Percentiles rank a stretch among this genome's conserved stretches.
phyloP scores from a whole-genome alignment of 371 early-diverging fungal species.

The Mucor piriformis region DNA sequence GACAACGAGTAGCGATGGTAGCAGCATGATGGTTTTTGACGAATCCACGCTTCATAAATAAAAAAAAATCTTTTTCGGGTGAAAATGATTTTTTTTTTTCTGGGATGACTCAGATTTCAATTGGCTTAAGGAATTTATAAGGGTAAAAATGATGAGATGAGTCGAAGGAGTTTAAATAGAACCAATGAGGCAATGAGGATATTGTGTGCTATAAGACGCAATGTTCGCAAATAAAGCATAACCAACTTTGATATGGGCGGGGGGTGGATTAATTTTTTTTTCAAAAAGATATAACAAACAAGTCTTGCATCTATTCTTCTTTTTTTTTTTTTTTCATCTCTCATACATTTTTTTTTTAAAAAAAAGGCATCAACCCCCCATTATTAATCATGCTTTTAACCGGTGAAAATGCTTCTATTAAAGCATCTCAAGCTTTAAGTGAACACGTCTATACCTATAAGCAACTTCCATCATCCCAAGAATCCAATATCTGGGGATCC shows the following conservation, averaged over 20 bases:
- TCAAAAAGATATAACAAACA: slow-evolving; percentile 4
- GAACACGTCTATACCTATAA: slow-evolving; percentile 70
- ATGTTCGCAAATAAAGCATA: slow-evolving; percentile 31
- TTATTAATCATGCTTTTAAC: slow-evolving; percentile 30
- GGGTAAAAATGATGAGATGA: slow-evolving; percentile 3
- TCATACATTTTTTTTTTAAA: neutral
- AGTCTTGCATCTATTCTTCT: slow-evolving; percentile 2
- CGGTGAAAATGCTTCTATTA: slow-evolving; percentile 67
- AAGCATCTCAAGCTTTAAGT: slow-evolving; percentile 72
- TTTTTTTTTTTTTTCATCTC: slow-evolving; percentile 3
- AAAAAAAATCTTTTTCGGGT: too few relatives aligned
- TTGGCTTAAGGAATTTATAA: too few relatives aligned
- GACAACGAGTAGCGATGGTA: slow-evolving; percentile 24
- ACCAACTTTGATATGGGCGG: slow-evolving; percentile 1
- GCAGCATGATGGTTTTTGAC: slow-evolving; percentile 20
- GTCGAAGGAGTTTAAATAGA: neutral
- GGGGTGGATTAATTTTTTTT: slow-evolving; percentile 7
- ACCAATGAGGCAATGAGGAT: slow-evolving; percentile 23
- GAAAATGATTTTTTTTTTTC: too few relatives aligned
- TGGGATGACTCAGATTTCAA: too few relatives aligned
- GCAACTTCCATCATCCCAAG: neutral
- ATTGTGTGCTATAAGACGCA: slow-evolving; percentile 42
- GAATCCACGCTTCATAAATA: neutral
- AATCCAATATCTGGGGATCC: slow-evolving; percentile 23
- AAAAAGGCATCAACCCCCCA: neutral